Conservation (phyloP, 1,284 basidiomycete genomes). For the Bjerkandera adusta region DNA sequence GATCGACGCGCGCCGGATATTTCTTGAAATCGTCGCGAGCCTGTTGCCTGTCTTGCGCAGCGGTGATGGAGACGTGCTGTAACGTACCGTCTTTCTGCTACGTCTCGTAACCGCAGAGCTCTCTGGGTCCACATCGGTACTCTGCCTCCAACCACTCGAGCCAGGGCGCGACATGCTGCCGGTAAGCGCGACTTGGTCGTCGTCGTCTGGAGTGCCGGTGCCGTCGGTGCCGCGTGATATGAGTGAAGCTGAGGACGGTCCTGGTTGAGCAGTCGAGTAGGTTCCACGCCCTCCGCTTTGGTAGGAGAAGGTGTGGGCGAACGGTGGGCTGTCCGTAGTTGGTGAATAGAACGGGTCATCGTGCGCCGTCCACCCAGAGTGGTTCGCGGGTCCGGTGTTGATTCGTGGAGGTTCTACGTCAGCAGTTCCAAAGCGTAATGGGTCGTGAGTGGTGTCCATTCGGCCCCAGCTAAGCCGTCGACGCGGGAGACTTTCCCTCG, state of each 20-base stretch:
- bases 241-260: slow-evolving; percentile 51
- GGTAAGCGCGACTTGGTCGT: slow-evolving; percentile 55
- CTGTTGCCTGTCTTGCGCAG: slow-evolving; percentile 56
- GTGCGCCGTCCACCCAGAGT: slow-evolving; percentile 25
- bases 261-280: slow-evolving; percentile 41
- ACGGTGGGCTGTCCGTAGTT: slow-evolving; percentile 29
- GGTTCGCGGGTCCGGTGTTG: slow-evolving; percentile 6
- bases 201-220: slow-evolving; percentile 50
- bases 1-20: slow-evolving; percentile 68
- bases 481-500: slow-evolving; percentile 39
- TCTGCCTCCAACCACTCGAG: slow-evolving; percentile 28
- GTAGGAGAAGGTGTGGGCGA: slow-evolving; percentile 21
- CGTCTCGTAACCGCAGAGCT: slow-evolving; percentile 36
- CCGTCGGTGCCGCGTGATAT: slow-evolving; percentile 41
- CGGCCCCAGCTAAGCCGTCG: slow-evolving; percentile 58
- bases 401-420: slow-evolving; percentile 20
- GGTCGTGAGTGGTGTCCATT: slow-evolving; percentile 42
- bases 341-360: slow-evolving; percentile 48
- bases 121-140: slow-evolving; percentile 29
- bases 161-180: slow-evolving; percentile 43
- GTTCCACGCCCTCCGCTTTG: slow-evolving; percentile 24
- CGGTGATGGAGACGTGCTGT: slow-evolving; percentile 51
- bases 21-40: slow-evolving; percentile 56
- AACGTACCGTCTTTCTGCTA: slow-evolving; percentile 44
- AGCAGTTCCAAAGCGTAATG: slow-evolving; percentile 35